Percentiles rank a stretch among this genome's conserved stretches.
Evolutionary conservation across 768 basidiomycete genomes (phyloP).

Genomic region (Omphalotus guepiniiformis): DNA sequence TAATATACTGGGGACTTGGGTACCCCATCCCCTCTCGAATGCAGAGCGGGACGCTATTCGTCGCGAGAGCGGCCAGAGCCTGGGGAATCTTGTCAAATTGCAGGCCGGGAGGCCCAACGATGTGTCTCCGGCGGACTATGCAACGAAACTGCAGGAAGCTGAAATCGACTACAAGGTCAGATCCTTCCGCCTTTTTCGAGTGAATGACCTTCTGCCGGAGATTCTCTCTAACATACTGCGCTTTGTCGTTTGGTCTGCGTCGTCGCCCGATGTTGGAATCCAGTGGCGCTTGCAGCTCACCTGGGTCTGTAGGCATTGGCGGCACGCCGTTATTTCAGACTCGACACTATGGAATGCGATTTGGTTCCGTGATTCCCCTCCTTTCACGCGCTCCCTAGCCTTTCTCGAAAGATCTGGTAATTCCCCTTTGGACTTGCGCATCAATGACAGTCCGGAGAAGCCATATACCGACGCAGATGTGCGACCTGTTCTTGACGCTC

Average conservation of each 20-base stretch:
- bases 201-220: slow-evolving; percentile 63
- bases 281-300: slow-evolving; percentile 45
- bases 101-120: background rate
- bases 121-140: background rate
- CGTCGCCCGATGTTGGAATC: slow-evolving; percentile 30
- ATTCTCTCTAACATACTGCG: slow-evolving; percentile 64
- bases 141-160: background rate
- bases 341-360: slow-evolving; percentile 60
- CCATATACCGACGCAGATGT: slow-evolving; percentile 40
- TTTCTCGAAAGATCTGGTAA: slow-evolving; percentile 57
- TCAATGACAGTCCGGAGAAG: slow-evolving; percentile 39
- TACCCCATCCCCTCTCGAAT: slow-evolving; percentile 13
- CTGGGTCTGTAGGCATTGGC: slow-evolving; percentile 57
- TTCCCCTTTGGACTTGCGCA: slow-evolving; percentile 56
- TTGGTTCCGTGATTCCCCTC: slow-evolving; percentile 52
- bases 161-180: slow-evolving; percentile 16
- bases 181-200: slow-evolving; percentile 44
- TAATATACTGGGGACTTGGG: slow-evolving; percentile 19
- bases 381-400: slow-evolving; percentile 46
- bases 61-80: slow-evolving; percentile 7
- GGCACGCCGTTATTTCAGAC: slow-evolving; percentile 43
- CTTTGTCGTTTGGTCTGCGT: slow-evolving; percentile 50
- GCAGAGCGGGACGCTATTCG: slow-evolving; percentile 11
- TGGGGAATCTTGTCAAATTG: slow-evolving; percentile 12
- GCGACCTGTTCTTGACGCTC: slow-evolving; percentile 40